Conservation (phyloP, 2,329 filamentous ascomycete species). For the Ceratocystis cacaofunesta region DNA sequence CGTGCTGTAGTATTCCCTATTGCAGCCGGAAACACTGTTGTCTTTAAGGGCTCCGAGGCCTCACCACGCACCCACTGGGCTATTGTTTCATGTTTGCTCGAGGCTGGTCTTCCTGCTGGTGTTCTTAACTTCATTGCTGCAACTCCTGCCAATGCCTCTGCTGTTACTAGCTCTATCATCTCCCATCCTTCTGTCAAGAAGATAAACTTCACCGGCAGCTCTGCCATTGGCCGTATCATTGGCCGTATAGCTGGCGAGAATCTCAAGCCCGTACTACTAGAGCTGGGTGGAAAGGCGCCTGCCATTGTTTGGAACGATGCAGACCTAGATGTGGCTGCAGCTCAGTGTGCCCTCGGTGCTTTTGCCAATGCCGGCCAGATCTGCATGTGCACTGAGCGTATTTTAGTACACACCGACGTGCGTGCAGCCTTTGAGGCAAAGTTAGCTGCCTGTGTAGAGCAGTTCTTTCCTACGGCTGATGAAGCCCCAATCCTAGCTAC, state of each 20-base stretch:
- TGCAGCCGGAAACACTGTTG: slow-evolving; percentile 61
- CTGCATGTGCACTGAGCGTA: slow-evolving; percentile 72
- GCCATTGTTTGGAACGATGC: slow-evolving; percentile 71
- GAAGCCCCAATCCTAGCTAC: slow-evolving; percentile 58
- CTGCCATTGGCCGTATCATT: slow-evolving; percentile 57
- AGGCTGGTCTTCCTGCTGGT: slow-evolving; percentile 63
- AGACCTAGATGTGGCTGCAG: slow-evolving; percentile 55
- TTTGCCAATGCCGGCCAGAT: slow-evolving; percentile 67
- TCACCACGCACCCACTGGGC: slow-evolving; percentile 49
- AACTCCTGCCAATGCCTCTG: slow-evolving; percentile 49
- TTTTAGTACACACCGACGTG: slow-evolving; percentile 41
- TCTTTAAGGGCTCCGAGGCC: slow-evolving; percentile 58
- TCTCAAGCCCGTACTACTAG: slow-evolving; percentile 66
- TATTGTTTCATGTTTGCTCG: slow-evolving; percentile 48
- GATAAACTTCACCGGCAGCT: slow-evolving; percentile 76
- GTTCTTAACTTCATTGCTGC: slow-evolving; percentile 58
- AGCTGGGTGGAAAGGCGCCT: slow-evolving; percentile 70
- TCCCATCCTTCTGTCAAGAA: slow-evolving; percentile 55
- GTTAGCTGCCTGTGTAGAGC: slow-evolving; percentile 27
- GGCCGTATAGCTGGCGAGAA: slow-evolving; percentile 53
- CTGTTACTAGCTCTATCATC: slow-evolving; percentile 53
- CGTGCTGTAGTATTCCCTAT: slow-evolving; percentile 48
- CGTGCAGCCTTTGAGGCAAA: slow-evolving; percentile 32
- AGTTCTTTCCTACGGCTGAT: slow-evolving; percentile 38
- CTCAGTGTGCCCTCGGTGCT: slow-evolving; percentile 51